These are phyloP conservation scores for Picea abies DNA, from an alignment of 83 land plant species.

Conservation along the genomic window DNA sequence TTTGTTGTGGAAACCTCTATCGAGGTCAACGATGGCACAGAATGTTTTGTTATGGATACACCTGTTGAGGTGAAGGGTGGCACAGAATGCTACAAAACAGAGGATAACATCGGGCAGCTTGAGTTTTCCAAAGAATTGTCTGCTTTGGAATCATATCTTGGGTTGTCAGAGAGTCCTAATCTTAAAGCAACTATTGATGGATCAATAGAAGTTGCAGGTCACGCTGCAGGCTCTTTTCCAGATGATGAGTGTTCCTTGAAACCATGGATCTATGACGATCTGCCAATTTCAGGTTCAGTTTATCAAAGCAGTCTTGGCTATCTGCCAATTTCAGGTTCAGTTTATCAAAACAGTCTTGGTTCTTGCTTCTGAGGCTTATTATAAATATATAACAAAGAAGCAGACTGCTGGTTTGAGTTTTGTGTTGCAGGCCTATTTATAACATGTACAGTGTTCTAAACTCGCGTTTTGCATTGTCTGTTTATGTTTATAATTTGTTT, in stretches of 20 bases:
- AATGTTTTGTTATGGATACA: neutral
- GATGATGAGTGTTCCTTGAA: neutral
- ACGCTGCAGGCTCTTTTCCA: neutral
- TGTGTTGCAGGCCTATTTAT: neutral
- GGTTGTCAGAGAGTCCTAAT: neutral
- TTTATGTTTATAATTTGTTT: too few species aligned
- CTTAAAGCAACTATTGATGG: neutral
- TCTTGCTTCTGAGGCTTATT: neutral
- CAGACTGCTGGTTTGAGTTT: neutral
- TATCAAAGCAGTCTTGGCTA: neutral
- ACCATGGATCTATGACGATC: neutral
- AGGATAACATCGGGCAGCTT: neutral
- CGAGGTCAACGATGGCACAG: neutral
- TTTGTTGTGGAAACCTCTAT: too few species aligned
- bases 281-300: too few species aligned
- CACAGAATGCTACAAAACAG: neutral
- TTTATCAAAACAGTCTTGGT: neutral
- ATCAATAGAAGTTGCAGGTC: neutral
- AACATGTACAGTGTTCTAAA: too few species aligned
- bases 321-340: neutral
- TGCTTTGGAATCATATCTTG: neutral
- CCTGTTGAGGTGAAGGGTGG: neutral
- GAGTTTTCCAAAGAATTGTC: neutral
- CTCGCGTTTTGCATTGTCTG: too few species aligned
- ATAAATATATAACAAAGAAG: neutral